Percentiles rank a stretch among this genome's conserved stretches.
phyloP scores from a whole-genome alignment of 2,329 filamentous ascomycete genomes.

The Colletotrichum filicis region DNA sequence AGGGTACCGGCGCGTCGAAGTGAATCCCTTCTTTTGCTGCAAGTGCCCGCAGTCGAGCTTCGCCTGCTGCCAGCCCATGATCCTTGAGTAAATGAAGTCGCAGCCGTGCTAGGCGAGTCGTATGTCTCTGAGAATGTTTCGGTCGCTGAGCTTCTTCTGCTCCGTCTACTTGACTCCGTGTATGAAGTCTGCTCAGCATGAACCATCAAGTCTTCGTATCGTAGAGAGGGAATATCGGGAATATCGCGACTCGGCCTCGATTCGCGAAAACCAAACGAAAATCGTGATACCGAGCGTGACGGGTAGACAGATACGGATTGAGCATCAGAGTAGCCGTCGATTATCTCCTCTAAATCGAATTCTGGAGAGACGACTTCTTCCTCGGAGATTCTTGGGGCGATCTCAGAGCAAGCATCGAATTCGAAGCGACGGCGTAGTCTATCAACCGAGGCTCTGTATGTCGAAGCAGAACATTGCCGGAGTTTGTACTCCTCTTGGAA shows the following conservation, averaged over 20 bases:
- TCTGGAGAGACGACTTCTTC: background rate
- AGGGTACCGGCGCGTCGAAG: background rate
- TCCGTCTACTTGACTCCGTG: background rate
- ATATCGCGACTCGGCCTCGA: no score
- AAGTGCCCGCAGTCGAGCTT: background rate
- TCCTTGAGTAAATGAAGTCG: background rate
- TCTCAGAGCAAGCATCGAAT: no score
- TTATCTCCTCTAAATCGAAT: background rate
- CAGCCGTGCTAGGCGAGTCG: background rate
- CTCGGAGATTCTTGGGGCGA: background rate
- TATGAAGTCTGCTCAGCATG: background rate
- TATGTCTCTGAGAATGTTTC: no score
- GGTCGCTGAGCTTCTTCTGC: background rate
- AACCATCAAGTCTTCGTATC: background rate
- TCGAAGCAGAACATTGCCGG: background rate
- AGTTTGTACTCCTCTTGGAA: background rate
- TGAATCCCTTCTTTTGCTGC: background rate
- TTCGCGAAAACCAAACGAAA: background rate
- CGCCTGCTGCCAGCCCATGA: background rate
- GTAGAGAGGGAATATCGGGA: background rate
- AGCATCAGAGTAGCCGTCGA: background rate
- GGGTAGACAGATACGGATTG: background rate
- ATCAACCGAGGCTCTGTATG: constrained; percentile 13
- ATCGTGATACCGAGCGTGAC: background rate
- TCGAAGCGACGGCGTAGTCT: constrained; percentile 13